Conservation (phyloP, 306 rosid species). For the Lupinus albus region DNA sequence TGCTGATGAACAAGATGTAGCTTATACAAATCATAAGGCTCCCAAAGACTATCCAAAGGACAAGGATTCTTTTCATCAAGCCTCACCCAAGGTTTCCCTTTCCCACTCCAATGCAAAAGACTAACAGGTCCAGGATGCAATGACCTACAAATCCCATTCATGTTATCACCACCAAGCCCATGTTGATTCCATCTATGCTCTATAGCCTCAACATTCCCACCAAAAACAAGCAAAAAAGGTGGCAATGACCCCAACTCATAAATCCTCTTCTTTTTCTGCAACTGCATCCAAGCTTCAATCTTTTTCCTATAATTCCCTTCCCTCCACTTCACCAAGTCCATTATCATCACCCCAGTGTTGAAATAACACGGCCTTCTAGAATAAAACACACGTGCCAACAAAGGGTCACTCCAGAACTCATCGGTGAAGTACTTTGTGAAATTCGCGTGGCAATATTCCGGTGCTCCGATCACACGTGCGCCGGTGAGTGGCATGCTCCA, state of each 20-base stretch:
- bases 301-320: constrained; percentile 66
- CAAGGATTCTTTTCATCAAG: constrained; percentile 73
- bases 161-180: constrained; percentile 91
- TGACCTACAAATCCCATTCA: constrained; percentile 76
- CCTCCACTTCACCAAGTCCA: constrained; percentile 79
- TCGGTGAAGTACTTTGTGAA: constrained; percentile 91
- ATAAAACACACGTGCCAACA: constrained; percentile 62
- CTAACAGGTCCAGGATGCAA: constrained; percentile 94
- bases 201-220: constrained; percentile 76
- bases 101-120: constrained; percentile 93
- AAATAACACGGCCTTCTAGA: constrained; percentile 73
- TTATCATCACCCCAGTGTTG: constrained; percentile 95
- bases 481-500: constrained; percentile 59
- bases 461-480: constrained; percentile 78
- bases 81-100: constrained; percentile 97
- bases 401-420: constrained; percentile 80
- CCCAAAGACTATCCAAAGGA: constrained; percentile 78
- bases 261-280: constrained; percentile 72
- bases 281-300: constrained; percentile 91
- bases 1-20: neutral
- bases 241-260: constrained; percentile 90
- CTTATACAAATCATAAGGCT: constrained; percentile 83
- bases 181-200: constrained; percentile 96
- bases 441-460: constrained; percentile 94
- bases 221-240: constrained; percentile 76